A percentile compares a stretch with the other conserved stretches of the same genome.
Conservation (phyloP, 2,329 filamentous ascomycete genomes). For the Penicillium sp. region DNA sequence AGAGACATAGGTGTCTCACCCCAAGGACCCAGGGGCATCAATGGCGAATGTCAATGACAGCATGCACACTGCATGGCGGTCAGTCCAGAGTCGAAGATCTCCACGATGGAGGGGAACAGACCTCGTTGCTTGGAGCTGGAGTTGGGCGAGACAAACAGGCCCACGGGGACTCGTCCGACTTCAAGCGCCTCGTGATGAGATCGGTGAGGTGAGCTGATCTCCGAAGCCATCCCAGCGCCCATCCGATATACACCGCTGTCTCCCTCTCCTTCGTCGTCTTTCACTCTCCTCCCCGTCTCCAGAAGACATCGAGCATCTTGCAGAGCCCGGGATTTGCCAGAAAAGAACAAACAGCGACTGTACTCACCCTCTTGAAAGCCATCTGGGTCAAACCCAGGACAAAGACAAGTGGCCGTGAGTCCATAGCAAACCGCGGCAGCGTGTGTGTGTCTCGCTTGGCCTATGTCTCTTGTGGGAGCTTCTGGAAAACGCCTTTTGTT, state of each 20-base stretch:
- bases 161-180: conserved; percentile 19
- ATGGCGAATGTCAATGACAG: conserved; percentile 11
- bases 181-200: conserved; percentile 13
- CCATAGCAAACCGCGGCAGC: conserved; percentile 14
- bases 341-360: conserved; percentile 4
- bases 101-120: conserved; percentile 4
- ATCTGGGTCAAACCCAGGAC: conserved; percentile 4
- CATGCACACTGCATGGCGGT: conserved; percentile 19
- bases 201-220: conserved; percentile 10
- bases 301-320: conserved; percentile 1
- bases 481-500: conserved; percentile 29
- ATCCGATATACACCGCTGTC: conserved; percentile 18
- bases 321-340: background rate
- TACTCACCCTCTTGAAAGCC: conserved; percentile 7
- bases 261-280: conserved; percentile 4
- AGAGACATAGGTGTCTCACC: conserved; percentile 16
- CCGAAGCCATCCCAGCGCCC: conserved; percentile 6
- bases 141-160: conserved; percentile 17
- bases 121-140: conserved; percentile 3
- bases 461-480: conserved; percentile 17
- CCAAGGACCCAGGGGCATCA: conserved; percentile 6
- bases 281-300: background rate
- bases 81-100: conserved; percentile 23
- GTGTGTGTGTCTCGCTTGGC: conserved; percentile 20
- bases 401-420: conserved; percentile 7